Evolutionary conservation across 225 moss, liverwort and hornwort genomes (phyloP).

Genomic region (Ulota crispa): DNA sequence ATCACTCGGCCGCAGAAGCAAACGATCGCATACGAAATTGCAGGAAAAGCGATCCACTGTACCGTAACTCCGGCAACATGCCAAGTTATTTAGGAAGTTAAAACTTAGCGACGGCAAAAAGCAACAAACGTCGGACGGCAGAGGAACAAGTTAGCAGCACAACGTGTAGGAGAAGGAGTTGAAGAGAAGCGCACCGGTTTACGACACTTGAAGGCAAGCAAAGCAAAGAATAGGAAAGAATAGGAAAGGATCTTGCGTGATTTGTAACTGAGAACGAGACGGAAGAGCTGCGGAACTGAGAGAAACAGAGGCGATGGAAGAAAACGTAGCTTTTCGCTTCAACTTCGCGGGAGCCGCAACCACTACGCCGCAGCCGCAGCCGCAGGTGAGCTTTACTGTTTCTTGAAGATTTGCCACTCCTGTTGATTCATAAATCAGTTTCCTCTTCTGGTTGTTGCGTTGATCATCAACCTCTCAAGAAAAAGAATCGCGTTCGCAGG

Average conservation of each 20-base stretch:
- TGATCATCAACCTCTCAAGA: background rate
- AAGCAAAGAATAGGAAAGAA: background rate
- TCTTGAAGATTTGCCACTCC: conserved; percentile 34
- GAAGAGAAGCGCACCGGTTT: conserved; percentile 6
- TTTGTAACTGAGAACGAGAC: background rate
- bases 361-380: conserved; percentile 50
- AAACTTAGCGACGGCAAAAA: background rate
- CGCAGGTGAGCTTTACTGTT: conserved; percentile 64
- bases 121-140: conserved; percentile 11
- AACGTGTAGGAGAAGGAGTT: conserved; percentile 24
- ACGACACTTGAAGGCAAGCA: conserved; percentile 5
- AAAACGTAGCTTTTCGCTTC: conserved; percentile 48
- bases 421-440: conserved; percentile 20
- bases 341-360: conserved; percentile 46
- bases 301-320: conserved; percentile 37
- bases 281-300: background rate
- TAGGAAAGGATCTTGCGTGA: conserved; percentile 6
- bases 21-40: conserved; percentile 3
- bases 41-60: conserved; percentile 1
- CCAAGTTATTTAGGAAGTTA: conserved; percentile 8
- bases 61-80: conserved; percentile 14
- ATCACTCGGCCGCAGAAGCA: background rate
- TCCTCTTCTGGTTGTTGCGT: conserved; percentile 7
- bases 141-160: background rate
- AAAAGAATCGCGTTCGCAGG: background rate